A percentile compares a stretch with the other conserved stretches of the same genome.
phyloP scores from a whole-genome alignment of 148 eudicot genomes.

The Rhododendron mucronatum region DNA sequence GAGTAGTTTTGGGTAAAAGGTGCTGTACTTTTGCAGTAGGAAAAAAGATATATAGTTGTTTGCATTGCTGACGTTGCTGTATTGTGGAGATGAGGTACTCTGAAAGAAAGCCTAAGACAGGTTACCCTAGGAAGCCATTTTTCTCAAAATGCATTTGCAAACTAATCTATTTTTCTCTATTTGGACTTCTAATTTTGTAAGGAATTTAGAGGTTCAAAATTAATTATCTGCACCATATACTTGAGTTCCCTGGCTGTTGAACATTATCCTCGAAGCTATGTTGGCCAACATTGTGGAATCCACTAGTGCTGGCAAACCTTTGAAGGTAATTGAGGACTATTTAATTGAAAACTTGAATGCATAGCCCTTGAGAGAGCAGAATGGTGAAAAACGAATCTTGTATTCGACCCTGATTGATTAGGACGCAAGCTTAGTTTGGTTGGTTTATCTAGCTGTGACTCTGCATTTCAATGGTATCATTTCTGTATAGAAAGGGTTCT shows the following conservation, averaged over 20 bases:
- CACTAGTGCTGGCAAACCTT: background rate
- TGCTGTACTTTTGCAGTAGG: background rate
- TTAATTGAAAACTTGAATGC: background rate
- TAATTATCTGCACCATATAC: background rate
- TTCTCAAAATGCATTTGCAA: background rate
- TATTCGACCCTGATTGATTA: background rate
- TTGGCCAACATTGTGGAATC: background rate
- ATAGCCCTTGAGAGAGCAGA: background rate
- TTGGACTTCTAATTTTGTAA: background rate
- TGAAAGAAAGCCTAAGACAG: background rate
- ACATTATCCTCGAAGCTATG: background rate
- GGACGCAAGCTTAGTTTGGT: background rate
- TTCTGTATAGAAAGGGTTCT: background rate
- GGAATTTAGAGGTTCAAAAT: background rate
- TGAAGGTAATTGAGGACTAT: background rate
- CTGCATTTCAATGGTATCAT: background rate
- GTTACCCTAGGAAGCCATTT: background rate
- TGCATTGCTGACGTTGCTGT: background rate
- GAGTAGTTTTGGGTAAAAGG: background rate
- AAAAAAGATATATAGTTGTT: background rate
- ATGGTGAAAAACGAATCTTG: background rate
- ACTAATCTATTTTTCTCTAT: background rate
- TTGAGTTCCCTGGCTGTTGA: background rate
- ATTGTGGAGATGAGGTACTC: background rate
- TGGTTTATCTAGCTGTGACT: background rate